These are phyloP conservation scores for Hanseniaspora sp. DNA, from an alignment of 1,139 yeast species.

Conservation along the genomic window DNA sequence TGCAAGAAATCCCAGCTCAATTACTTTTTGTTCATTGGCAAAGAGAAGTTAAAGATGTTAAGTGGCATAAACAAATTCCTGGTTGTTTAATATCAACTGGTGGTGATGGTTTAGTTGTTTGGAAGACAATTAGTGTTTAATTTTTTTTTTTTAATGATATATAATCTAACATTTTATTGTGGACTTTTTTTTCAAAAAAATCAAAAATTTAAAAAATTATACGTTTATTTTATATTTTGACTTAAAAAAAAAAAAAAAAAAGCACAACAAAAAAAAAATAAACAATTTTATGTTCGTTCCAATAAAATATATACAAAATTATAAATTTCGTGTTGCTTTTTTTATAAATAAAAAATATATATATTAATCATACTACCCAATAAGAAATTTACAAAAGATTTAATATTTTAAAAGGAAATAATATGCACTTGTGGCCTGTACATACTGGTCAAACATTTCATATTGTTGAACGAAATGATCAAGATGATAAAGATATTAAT, in stretches of 20 bases:
- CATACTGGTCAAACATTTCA: conserved; percentile 24
- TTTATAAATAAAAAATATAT: no score
- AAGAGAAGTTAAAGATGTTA: conserved; percentile 89
- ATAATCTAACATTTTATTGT: background rate
- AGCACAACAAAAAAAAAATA: no score
- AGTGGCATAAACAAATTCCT: conserved; percentile 96
- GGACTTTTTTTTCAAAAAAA: no score
- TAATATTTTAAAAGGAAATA: no score
- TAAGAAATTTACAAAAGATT: no score
- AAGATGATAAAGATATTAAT: conserved; percentile 17
- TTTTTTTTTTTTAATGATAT: background rate
- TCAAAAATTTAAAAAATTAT: no score
- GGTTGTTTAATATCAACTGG: conserved; percentile 93
- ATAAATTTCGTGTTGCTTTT: no score
- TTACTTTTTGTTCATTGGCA: conserved; percentile 97
- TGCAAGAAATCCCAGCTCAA: conserved; percentile 90
- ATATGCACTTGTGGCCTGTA: conserved; percentile 25
- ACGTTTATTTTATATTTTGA: no score
- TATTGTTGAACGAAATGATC: conserved; percentile 13
- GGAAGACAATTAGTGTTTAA: conserved; percentile 93
- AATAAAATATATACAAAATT: no score
- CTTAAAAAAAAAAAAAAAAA: no score
- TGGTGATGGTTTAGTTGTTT: conserved; percentile 82
- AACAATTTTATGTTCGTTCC: no score
- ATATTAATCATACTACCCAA: background rate